Percentiles rank a stretch among this genome's conserved stretches.
These are phyloP conservation scores for Neurospora hispaniola DNA, from an alignment of 495 filamentous ascomycete species.

Conservation along the genomic window DNA sequence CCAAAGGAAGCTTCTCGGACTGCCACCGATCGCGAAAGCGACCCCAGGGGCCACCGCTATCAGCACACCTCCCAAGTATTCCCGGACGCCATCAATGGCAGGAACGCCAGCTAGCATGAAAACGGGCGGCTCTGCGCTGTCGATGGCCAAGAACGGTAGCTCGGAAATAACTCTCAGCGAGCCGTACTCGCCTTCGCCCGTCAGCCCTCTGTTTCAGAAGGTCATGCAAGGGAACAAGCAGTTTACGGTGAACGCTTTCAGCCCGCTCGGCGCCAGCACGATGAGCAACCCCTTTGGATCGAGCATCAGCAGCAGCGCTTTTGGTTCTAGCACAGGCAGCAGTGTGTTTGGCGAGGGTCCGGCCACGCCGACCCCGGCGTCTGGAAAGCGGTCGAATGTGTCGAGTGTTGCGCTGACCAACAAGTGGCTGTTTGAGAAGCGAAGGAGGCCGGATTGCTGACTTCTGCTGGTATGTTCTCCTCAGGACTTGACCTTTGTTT, in stretches of 20 bases:
- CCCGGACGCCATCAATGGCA: conserved; percentile 53
- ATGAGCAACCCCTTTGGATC: conserved; percentile 10
- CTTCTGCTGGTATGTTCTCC: conserved; percentile 1
- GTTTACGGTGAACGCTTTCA: conserved; percentile 35
- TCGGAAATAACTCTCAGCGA: conserved; percentile 10
- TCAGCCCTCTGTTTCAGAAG: conserved; percentile 63
- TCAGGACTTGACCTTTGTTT: not conserved
- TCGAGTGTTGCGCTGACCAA: conserved; percentile 67
- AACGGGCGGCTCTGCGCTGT: conserved; percentile 27
- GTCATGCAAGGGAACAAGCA: conserved; percentile 46
- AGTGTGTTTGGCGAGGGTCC: conserved; percentile 20
- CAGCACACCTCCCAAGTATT: conserved; percentile 81
- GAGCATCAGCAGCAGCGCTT: conserved; percentile 6
- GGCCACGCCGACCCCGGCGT: conserved; percentile 54
- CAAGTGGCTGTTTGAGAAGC: conserved; percentile 87
- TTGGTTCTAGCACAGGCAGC: conserved; percentile 14
- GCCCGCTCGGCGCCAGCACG: conserved; percentile 28
- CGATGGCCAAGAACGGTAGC: conserved; percentile 2
- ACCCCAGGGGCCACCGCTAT: conserved; percentile 55
- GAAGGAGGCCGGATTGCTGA: conserved; percentile 23
- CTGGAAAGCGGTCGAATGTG: conserved; percentile 57
- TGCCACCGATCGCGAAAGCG: conserved; percentile 56
- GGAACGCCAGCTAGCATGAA: conserved; percentile 39
- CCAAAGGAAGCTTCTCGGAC: conserved; percentile 74
- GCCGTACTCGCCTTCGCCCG: conserved; percentile 17